Base-by-base conservation (phyloP, 148 eudicot species). In the Rhododendron kiyosumense region DNA sequence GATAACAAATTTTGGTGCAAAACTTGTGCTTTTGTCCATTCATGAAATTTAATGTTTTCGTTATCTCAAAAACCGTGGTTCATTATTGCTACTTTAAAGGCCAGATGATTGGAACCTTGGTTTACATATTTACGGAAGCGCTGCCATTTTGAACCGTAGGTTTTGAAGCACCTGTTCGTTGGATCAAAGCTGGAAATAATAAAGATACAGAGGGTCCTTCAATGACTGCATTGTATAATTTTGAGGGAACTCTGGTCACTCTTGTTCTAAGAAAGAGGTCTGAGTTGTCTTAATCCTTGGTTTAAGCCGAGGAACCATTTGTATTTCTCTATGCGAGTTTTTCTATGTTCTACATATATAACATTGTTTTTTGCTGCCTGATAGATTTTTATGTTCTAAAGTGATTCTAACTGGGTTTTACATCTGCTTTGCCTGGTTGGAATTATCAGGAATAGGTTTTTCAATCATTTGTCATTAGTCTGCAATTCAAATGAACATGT, bases 151-250 rank as follows among this genome's bases (percentile, higher is more conserved):
- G 28, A 76, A 38, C 45, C 46, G 34, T 79, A 88, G 89, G 90
- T 79, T 86, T 87, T 43, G 65, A 48, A 9, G 41, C 80, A n/a
- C 78, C 46, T 85, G 30, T 82, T 79, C 43, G 65, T 54, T 54
- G 83, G 83, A 89, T 78, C 74, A 77, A 74, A 76, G 71, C 45
- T 20, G 46, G 73, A 87, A 59, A 7, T 54, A 88, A 87, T 85
- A 88, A 90, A 80, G 74, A 79, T 26, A 75, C 82, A 52, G 86
- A 85, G 41, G n/a, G n/a, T n/a, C n/a, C n/a, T n/a, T n/a, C 81
- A 71, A 36, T 84, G 76, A 87, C 84, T 24, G 61, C 85, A 75
- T 81, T 88, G 85, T 87, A 83, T 75, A 71, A 88, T 87, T 85
- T 13, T 79, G 84, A 71, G 80, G 45, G 75, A 69, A 57, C 78